Conservation (phyloP, 2,329 filamentous ascomycete species). For the Fusarium ramigenum region DNA sequence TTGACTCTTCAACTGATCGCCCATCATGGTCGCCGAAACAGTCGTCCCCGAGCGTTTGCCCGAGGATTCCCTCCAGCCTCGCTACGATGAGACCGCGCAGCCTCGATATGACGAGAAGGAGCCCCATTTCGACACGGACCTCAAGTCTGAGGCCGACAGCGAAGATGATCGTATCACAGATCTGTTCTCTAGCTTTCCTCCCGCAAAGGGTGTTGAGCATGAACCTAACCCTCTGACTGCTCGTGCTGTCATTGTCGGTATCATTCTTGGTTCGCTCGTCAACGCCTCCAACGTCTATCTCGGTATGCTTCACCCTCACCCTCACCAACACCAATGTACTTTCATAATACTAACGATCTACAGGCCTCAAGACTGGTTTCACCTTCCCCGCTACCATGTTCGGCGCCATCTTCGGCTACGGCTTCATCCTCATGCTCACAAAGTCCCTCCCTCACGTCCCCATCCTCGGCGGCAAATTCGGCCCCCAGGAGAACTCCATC, state of each 20-base stretch:
- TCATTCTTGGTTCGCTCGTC: constrained; percentile 66
- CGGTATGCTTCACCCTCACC: constrained; percentile 47
- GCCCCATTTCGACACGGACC: constrained; percentile 34
- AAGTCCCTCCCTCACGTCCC: constrained; percentile 59
- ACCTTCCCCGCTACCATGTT: constrained; percentile 60
- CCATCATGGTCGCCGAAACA: constrained; percentile 33
- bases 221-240: constrained; percentile 62
- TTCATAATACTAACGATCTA: neutral
- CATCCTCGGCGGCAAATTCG: constrained; percentile 63
- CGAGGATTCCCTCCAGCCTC: constrained; percentile 24
- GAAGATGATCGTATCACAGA: constrained; percentile 47
- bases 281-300: constrained; percentile 72
- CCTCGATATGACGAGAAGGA: constrained; percentile 40
- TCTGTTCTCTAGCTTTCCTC: constrained; percentile 54
- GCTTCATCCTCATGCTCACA: constrained; percentile 63
- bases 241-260: constrained; percentile 64
- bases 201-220: constrained; percentile 52
- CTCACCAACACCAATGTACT: neutral
- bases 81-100: constrained; percentile 35
- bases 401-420: constrained; percentile 68
- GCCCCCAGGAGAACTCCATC: constrained; percentile 70
- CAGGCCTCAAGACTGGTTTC: constrained; percentile 62
- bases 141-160: constrained; percentile 41
- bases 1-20: neutral
- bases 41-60: constrained; percentile 26